Base-by-base conservation (phyloP, 805 yeast species). In the Metschnikowia gelsemii region DNA sequence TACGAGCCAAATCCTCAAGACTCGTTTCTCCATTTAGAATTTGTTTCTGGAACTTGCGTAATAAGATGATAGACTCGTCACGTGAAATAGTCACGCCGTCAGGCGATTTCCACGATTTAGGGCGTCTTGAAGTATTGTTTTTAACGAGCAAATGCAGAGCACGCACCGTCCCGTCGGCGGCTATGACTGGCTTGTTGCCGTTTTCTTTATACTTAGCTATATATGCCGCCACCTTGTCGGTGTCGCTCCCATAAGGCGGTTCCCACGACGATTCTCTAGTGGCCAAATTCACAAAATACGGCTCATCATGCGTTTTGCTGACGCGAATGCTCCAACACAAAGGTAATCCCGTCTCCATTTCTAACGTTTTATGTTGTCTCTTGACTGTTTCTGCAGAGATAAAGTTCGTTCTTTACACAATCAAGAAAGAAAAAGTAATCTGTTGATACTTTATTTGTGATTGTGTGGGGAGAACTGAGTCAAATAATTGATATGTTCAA, bases 211-310 rank as follows among this genome's bases (percentile, higher is more conserved):
- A 68, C 13, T 56, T 62, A 32, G 72, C 66, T 47, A 87, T 64
- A 63, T 86, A 87, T 12, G 64, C 66, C 28, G 76, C 70, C 45
- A 91, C 70, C 51, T 71, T 68, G 1, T 64, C 79, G 12, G 73
- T 58, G 52, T 93, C 85, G 2, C 95, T 80, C 3, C 91, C 96
- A 36, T 70, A 77, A 2, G 99, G 99, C 8, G 95, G 86, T 42
- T 83, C 90, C 99, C 99, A 93, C 27, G 80, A 72, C 0, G 96
- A 85, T 58, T 82, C 82, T 33, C 79, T 75, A 2, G 89, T 80
- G 30, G 72, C 71, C 21, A 80, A 78, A 58, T 90, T 80, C 65
- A 76, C 82, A 64, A 72, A 93, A 66, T 93, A 93, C 45, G 91
- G 96, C 53, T 87, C 78, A 55, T 86, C 79, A 58, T 87, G 88